Evolutionary conservation across 1,139 yeast species (phyloP), one percentile per base, ranked within the genome.

Genomic region (Scheffersomyces cryptocercus): DNA sequence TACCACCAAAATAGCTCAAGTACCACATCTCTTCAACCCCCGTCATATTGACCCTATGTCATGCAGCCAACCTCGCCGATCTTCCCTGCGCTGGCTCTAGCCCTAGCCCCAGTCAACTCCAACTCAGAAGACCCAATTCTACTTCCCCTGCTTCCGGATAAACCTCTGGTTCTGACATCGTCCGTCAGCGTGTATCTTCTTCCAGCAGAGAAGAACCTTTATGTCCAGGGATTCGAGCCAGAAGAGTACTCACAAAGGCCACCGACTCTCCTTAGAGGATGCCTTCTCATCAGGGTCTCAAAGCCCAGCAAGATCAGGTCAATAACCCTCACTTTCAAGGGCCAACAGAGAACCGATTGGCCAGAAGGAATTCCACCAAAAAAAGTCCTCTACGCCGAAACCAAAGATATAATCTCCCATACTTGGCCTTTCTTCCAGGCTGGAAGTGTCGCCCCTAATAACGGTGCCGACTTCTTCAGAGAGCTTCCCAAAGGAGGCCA

Each of bases 301-400:
- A 91, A 90, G 58, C 85, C 95, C 0, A 75, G 85, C 32, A 89
- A 85, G 62, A 72, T 93, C 51, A 89, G 87, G 62, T 64, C 81
- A 31, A 80, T 93, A n/a, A 63, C 72, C 3, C 68, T 93, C 42
- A 68, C 75, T 2, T 85, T 93, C 59, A 77, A 79, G 49, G 99
- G 98, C 1, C 62, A 67, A 1, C 81, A 88, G 36, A 73, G 88
- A 50, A 93, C 99, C 0, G 97, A 93, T 51, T 93, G 99, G 98
- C 99, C 98, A 3, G 99, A 95, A 58, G 99, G 97, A 1, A 90
- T 91, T 26, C 99, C 99, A 0, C 97, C 98, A 0, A 88, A 87
- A 59, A 82, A 82, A 55, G 71, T 73, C 24, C 85, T 81, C 20
- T 83, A 80, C 48, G 62, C 65, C 28, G 99, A 93, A 57, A 62